Conservation (phyloP, 2,329 filamentous ascomycete species). For the Coleophoma cylindrospora region DNA sequence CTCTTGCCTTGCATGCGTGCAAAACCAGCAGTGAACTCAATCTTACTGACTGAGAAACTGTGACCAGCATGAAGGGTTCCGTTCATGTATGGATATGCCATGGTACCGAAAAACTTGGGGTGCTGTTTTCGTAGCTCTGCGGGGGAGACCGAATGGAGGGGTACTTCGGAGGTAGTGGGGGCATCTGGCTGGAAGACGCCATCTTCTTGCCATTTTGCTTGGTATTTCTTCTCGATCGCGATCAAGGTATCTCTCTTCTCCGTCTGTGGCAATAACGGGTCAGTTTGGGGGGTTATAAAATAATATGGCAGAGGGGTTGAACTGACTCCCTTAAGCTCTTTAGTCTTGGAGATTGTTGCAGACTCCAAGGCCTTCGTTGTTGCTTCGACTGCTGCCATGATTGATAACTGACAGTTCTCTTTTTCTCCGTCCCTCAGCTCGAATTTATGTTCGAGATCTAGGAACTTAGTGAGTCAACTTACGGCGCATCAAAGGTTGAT, state of each 20-base stretch:
- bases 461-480: not conserved
- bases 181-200: constrained; percentile 83
- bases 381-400: constrained; percentile 36
- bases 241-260: constrained; percentile 83
- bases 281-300: constrained; percentile 12
- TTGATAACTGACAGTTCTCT: constrained; percentile 13
- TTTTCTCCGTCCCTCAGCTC: not conserved
- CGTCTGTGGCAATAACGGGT: constrained; percentile 45
- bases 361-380: constrained; percentile 42
- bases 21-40: constrained; percentile 86
- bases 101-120: constrained; percentile 87
- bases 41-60: constrained; percentile 85
- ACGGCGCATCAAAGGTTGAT: not conserved
- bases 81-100: constrained; percentile 80
- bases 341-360: constrained; percentile 51
- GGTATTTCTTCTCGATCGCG: constrained; percentile 86
- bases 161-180: constrained; percentile 72
- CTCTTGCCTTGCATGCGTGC: constrained; percentile 88
- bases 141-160: constrained; percentile 67
- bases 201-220: constrained; percentile 74
- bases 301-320: constrained; percentile 11
- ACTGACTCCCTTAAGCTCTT: constrained; percentile 54
- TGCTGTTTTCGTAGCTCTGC: constrained; percentile 72
- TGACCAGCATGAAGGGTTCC: constrained; percentile 87
- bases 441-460: constrained; percentile 3